Evolutionary conservation across 768 basidiomycete genomes (phyloP), one percentile per base, ranked within the genome.

Genomic region (Coprinellus aureogranulatus): DNA sequence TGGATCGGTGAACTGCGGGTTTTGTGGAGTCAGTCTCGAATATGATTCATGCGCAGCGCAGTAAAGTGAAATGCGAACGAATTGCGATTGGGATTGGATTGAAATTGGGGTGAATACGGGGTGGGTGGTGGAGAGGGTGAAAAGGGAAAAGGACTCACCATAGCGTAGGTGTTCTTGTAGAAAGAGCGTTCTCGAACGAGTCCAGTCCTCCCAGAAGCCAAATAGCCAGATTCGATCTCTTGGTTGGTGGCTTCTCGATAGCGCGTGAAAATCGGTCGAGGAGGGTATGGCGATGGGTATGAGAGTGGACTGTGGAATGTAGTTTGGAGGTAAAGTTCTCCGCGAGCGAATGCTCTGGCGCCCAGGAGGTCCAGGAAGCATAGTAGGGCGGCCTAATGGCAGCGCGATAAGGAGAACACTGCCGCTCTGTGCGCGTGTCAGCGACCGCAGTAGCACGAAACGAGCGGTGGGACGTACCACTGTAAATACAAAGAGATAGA

Each of bases 371-470:
- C 78, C 52, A 90, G 77, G 70, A 91, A 92, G 68, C 89, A 91
- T 18, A 92, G 73, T 10, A 92, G 73, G 2, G 87, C 86, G 12
- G n/a, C 91, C 90, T 18, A 93, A 72, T 1, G 90, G 90, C 3
- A 92, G 78, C 0, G 88, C 86, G 65, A 92, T 78, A n/a, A 93
- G 80, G 14, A 90, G 78, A 0, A 87, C 90, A 25, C 90, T 92
- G 11, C 90, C 90, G 0, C 85, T 80, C 90, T 92, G 62, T 2
- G 42, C 34, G 39, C n/a, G 16, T 46, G 34, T 45, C 41, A 25
- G 20, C 49, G n/a, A 57, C 34, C 44, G n/a, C 44, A 25, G 41
- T 47, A 27, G 28, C 34, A 48, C 47, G 64, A 92, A 11, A 90
- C 84, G 63, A 92, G 90, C 14, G 89, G 74, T 66, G 83, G 91